These are phyloP conservation scores for Chrysophaeum taylorii DNA, from an alignment of 352 stramenopile species.

Conservation along the genomic window DNA sequence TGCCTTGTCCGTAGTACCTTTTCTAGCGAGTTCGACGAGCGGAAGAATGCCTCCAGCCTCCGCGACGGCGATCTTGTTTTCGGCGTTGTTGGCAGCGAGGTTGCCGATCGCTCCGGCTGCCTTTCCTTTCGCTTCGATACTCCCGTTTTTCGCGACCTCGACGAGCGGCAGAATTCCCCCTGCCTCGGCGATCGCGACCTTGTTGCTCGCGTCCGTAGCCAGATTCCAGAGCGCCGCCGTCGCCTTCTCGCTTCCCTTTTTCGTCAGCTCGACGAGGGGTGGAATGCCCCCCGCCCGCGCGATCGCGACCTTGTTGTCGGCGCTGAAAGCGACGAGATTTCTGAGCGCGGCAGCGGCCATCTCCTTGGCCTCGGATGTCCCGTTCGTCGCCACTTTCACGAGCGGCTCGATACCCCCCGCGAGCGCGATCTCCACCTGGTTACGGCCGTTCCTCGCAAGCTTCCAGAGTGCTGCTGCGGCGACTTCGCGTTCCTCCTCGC, in stretches of 20 bases:
- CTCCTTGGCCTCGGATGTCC: no score
- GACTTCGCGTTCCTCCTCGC: no score
- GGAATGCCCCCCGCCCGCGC: background rate
- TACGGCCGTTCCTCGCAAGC: no score
- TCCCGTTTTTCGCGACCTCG: background rate
- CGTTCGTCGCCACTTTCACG: no score
- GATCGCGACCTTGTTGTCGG: background rate
- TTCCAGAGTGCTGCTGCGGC: no score
- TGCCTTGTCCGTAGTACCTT: background rate
- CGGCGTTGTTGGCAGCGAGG: background rate
- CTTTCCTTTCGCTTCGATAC: background rate
- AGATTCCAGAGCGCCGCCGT: background rate
- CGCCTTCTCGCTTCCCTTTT: background rate
- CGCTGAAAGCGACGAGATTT: no score
- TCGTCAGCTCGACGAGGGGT: background rate
- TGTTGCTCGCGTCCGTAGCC: background rate
- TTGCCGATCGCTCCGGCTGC: constrained; percentile 1
- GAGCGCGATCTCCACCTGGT: no score
- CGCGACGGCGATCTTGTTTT: background rate
- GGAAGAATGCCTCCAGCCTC: background rate
- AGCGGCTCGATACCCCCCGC: no score
- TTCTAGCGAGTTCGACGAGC: background rate
- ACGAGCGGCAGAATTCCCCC: background rate
- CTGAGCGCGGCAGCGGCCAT: no score
- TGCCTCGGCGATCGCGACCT: background rate